Conservation (phyloP, 140 eudicot species). For the Anethum foeniculum region DNA sequence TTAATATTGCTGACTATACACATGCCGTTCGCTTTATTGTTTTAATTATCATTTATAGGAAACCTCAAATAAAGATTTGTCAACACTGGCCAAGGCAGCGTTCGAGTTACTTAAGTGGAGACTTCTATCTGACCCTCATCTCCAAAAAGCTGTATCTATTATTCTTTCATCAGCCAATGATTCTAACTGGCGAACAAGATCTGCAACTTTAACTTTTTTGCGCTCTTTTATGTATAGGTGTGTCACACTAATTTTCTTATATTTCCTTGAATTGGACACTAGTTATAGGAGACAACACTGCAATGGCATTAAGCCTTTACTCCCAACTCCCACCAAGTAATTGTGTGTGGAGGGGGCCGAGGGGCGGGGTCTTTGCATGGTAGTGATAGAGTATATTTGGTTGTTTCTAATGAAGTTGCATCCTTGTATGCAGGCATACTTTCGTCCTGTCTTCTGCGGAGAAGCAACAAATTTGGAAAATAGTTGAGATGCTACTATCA, state of each 20-base stretch:
- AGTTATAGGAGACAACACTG: not conserved
- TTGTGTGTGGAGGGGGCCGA: not conserved
- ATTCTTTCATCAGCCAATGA: slow-evolving; percentile 71
- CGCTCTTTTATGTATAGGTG: slow-evolving; percentile 94
- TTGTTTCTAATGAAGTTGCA: slow-evolving; percentile 2
- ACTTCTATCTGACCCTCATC: slow-evolving; percentile 52
- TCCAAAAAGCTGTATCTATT: slow-evolving; percentile 56
- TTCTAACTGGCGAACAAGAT: slow-evolving; percentile 96
- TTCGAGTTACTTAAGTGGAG: slow-evolving; percentile 94
- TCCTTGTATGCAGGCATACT: slow-evolving; percentile 52
- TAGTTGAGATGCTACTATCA: slow-evolving; percentile 75
- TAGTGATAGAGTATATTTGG: not conserved
- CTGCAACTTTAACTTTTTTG: slow-evolving; percentile 86
- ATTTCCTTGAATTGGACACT: not conserved
- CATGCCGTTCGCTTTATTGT: not conserved
- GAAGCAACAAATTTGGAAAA: slow-evolving; percentile 72
- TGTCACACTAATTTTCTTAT: not conserved
- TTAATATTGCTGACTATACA: not conserved
- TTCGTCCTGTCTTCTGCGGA: slow-evolving; percentile 58
- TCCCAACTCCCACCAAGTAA: not conserved
- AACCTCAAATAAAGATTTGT: slow-evolving; percentile 88
- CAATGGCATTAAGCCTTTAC: not conserved
- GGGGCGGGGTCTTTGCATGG: not conserved
- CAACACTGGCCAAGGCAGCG: slow-evolving; percentile 89
- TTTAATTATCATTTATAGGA: slow-evolving; percentile 40